phyloP scores from a whole-genome alignment of 352 stramenopile species.

The Stephanocyclus meneghinianus region DNA sequence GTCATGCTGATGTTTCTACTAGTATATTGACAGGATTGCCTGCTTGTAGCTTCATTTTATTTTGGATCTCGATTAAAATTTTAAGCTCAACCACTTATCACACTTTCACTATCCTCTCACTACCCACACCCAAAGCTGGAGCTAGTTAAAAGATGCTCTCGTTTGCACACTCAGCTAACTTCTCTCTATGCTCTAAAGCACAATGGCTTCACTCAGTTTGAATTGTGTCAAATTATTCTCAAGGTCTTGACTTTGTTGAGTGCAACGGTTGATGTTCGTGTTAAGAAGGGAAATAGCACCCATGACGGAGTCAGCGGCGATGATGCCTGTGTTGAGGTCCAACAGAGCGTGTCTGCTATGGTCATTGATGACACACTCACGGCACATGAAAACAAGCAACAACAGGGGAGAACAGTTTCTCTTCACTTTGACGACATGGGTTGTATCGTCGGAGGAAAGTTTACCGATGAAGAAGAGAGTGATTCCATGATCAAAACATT shows the following conservation, averaged over 20 bases:
- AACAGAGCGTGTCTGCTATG: conserved; percentile 28
- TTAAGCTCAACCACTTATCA: too few species aligned
- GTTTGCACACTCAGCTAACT: conserved; percentile 69
- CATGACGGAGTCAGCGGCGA: background rate
- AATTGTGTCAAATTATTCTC: conserved; percentile 65
- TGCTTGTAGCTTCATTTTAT: background rate
- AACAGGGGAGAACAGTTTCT: conserved; percentile 33
- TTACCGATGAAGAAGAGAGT: conserved; percentile 23
- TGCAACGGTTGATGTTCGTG: conserved; percentile 50
- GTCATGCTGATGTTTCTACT: background rate
- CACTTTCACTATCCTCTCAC: background rate
- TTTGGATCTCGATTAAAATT: background rate
- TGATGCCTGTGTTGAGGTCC: background rate
- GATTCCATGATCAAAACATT: conserved; percentile 25
- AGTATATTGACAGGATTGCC: background rate
- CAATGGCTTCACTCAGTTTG: conserved; percentile 53
- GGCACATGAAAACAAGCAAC: conserved; percentile 10
- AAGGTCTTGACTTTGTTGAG: conserved; percentile 70
- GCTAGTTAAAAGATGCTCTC: conserved; percentile 41
- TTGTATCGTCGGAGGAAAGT: conserved; percentile 47
- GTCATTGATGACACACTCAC: conserved; percentile 20
- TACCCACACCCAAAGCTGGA: background rate
- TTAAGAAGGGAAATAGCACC: conserved; percentile 1
- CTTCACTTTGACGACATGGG: conserved; percentile 72
- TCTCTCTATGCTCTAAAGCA: conserved; percentile 70